Base-by-base conservation (phyloP, 148 eudicot genomes). In the Rhododendron kiyosumense region DNA sequence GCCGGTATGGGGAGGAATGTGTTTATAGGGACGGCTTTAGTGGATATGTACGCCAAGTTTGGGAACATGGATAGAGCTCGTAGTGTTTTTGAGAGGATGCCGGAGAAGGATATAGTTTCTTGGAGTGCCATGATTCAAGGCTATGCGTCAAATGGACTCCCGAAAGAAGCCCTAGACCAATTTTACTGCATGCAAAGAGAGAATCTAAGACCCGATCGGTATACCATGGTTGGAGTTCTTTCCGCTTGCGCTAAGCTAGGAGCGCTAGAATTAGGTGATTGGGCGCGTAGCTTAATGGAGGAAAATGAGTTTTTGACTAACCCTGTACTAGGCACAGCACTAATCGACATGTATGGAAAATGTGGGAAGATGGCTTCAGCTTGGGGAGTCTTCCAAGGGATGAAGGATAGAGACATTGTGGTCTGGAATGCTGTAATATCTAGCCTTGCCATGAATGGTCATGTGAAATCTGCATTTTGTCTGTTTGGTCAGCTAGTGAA, bases 61-160 rank as follows among this genome's bases (percentile, higher is more conserved):
- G 83, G 63, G 36, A 20, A 81, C 45, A 81, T 81, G 69, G 26
- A 7, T 54, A 54, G 67, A 34, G 83, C 83, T 81, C 69, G 69
- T 18, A 20, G 45, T 20, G 83, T 81, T 32, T 81, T 81, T 34
- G 69, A 81, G 4, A n/a, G 45, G 69, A 81, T 81, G 83, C 83
- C 69, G 0, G 83, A 54, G 69, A 81, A 54, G 83, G 83, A 81
- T 54, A 34, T 81, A 32, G 83, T 81, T 54, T 32, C 83, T 81
- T 81, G 83, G 83, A 54, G 83, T 54, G 83, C 83, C 83, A 81
- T 81, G 46, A 81, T 81, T 54, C 83, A 81, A 34, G 83, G 83
- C 13, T 81, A 81, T 81, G 83, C 83, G 20, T 54, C 83, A 34
- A 81, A 81, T 54, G 83, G 83, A 52, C 83, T 81, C 45, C 83